These are phyloP conservation scores for Penicillium brasilianum DNA, from an alignment of 2,329 filamentous ascomycete genomes.

Conservation along the genomic window DNA sequence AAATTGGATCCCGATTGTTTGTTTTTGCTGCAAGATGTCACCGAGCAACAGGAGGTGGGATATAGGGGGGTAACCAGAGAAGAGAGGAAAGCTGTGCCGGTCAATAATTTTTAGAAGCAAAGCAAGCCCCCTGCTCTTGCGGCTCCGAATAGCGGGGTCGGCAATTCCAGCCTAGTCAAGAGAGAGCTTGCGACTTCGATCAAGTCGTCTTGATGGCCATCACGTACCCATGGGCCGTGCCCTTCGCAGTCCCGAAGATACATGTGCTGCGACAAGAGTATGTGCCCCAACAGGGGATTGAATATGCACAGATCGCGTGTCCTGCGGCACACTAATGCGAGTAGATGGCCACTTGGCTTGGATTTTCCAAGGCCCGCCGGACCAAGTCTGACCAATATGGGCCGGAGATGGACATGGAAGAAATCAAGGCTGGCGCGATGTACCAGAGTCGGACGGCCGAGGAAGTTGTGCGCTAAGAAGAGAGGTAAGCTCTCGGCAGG, in stretches of 20 bases:
- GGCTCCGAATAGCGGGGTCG: neutral
- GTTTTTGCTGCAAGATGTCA: neutral
- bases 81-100: neutral
- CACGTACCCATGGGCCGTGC: neutral
- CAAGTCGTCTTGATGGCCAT: neutral
- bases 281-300: neutral
- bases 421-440: neutral
- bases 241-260: too few species aligned
- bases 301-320: slow-evolving; percentile 12
- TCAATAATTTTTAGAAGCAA: neutral
- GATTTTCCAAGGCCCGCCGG: slow-evolving; percentile 5
- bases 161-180: neutral
- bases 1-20: neutral
- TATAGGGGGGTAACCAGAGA: neutral
- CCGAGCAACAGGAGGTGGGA: neutral
- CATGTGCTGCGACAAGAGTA: neutral
- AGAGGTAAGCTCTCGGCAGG: neutral
- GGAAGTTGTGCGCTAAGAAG: neutral
- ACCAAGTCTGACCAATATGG: neutral
- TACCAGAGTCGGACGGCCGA: neutral
- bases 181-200: too few species aligned
- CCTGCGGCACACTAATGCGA: slow-evolving; percentile 11
- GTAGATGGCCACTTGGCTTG: neutral
- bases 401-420: neutral
- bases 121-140: neutral